A percentile compares a stretch with the other conserved stretches of the same genome.
phyloP scores from a whole-genome alignment of 1,139 yeast species.

The Magnusiomyces suaveolens region DNA sequence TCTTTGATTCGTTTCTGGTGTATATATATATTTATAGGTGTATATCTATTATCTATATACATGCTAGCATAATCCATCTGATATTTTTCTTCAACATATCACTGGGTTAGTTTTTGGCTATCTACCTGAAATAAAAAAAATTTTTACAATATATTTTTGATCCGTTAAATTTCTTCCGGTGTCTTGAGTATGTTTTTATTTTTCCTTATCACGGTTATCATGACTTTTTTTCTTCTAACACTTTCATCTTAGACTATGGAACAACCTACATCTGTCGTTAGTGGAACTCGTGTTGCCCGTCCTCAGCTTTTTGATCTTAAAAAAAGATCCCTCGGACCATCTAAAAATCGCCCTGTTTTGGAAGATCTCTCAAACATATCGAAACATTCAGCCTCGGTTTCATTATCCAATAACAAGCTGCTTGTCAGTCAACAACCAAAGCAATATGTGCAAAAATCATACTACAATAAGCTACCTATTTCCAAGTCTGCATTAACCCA shows the following conservation, averaged over 20 bases:
- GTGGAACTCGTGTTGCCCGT: conserved; percentile 7
- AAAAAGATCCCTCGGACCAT: background rate
- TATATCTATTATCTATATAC: too few relatives aligned
- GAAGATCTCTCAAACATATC: conserved; percentile 29
- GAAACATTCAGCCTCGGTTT: conserved; percentile 15
- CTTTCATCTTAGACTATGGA: conserved; percentile 5
- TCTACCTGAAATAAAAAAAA: too few relatives aligned
- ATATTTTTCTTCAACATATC: too few relatives aligned
- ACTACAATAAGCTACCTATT: conserved; percentile 14
- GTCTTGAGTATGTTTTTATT: background rate
- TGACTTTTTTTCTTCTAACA: background rate
- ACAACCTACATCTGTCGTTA: conserved; percentile 1
- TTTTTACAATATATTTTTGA: too few relatives aligned
- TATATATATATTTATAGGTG: too few relatives aligned
- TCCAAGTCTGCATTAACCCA: conserved; percentile 10
- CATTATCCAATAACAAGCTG: conserved; percentile 9
- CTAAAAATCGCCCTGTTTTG: conserved; percentile 24
- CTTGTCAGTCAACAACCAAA: conserved; percentile 2
- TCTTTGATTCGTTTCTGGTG: background rate
- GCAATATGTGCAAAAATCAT: conserved; percentile 1
- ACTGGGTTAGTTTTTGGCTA: too few relatives aligned
- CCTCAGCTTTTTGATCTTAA: background rate
- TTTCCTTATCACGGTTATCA: background rate
- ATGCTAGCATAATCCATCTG: too few relatives aligned
- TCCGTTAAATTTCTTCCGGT: background rate